Base-by-base conservation (phyloP, 2,329 filamentous ascomycete genomes). In the Fulvia fulva region DNA sequence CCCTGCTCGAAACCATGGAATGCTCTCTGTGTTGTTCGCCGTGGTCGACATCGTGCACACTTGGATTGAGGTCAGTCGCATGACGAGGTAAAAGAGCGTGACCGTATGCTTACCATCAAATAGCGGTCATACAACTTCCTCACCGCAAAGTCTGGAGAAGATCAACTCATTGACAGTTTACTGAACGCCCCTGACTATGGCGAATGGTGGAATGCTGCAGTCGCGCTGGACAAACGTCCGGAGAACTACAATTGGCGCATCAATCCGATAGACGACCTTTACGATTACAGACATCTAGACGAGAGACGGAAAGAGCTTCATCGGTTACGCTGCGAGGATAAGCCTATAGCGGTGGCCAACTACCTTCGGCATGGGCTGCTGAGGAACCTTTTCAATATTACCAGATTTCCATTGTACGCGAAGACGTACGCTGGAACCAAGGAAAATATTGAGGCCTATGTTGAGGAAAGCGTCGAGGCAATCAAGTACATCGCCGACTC, bases 391-490 rank as follows among this genome's bases (percentile, higher is more conserved):
- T 92, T 91, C 58, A 95, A 96, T 71, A 95, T 97, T 66, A 91
- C 90, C 0, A 84, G 88, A 2, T 85, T 90, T 2, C 86, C 86
- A 60, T 80, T 97, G 0, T 97, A 91, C 76, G 92, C 91, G 67
- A 84, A 87, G 59, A 89, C 90, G 12, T 95, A 95, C 70, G 88
- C 89, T 1, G 91, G 91, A n/a, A 96, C 92, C 1, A 97, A 97
- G 73, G 84, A 90, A 55, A 78, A 96, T 50, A 95, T 97, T 61
- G 91, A 96, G 70, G 90, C 96, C 73, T 97, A 97, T 70, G 87
- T 96, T 61, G 87, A 88, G 1, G 87, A 94, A 70, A 88, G 96
- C 37, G 89, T 89, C 14, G 84, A 89, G 59, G 87, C 90, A 1
- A 86, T 96, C 55, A 84, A 89, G 60, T 87, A 93, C 69, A 87